phyloP scores from a whole-genome alignment of 345 rosid genomes.

The Balakata baccata region DNA sequence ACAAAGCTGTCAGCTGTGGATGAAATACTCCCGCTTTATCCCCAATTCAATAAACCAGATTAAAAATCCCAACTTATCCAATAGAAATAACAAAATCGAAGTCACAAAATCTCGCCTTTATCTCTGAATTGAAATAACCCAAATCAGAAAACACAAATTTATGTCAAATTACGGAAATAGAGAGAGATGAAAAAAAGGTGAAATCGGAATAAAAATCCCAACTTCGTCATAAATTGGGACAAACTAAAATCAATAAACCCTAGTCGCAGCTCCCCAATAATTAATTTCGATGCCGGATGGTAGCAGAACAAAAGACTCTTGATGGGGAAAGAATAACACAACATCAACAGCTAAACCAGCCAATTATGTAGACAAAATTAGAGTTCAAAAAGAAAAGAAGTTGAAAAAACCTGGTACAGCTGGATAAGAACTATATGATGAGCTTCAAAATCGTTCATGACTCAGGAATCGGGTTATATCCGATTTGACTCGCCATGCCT shows the following conservation, averaged over 20 bases:
- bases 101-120: constrained; percentile 6
- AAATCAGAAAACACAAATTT: background rate
- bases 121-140: constrained; percentile 5
- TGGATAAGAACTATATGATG: constrained; percentile 10
- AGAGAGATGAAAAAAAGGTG: background rate
- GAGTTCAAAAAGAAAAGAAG: background rate
- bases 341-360: background rate
- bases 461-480: constrained; percentile 20
- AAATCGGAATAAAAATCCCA: constrained; percentile 4
- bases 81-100: background rate
- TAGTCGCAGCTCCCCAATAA: constrained; percentile 19
- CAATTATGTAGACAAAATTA: background rate
- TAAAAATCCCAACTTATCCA: constrained; percentile 8
- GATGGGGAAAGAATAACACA: background rate
- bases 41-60: constrained; percentile 5
- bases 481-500: constrained; percentile 33
- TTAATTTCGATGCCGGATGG: background rate
- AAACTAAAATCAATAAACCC: constrained; percentile 14
- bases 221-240: background rate
- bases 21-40: background rate
- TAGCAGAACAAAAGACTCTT: background rate
- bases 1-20: background rate
- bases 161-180: constrained; percentile 5
- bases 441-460: constrained; percentile 14
- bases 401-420: constrained; percentile 18